phyloP scores from a whole-genome alignment of 192 early-diverging fungal species.

The Powellomyces hirtus region DNA sequence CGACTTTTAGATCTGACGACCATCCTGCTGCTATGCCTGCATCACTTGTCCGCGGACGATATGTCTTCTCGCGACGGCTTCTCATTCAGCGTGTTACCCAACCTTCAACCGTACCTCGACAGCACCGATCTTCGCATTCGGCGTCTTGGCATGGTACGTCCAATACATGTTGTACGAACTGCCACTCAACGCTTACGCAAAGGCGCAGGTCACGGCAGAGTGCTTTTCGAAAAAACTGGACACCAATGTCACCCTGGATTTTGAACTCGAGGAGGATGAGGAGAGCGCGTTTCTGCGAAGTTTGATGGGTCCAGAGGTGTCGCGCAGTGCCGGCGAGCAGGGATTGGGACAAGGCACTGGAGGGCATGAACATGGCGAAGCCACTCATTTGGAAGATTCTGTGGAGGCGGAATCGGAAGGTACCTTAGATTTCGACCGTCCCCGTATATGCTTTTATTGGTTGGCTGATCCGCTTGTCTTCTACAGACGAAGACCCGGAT shows the following conservation, averaged over 20 bases:
- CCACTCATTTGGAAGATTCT: background rate
- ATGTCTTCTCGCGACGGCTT: background rate
- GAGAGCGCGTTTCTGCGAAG: background rate
- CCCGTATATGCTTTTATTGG: too few relatives aligned
- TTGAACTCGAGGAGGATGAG: slow-evolving; percentile 7
- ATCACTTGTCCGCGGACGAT: background rate
- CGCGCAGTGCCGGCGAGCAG: too few relatives aligned
- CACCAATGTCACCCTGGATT: background rate
- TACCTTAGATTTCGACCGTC: too few relatives aligned
- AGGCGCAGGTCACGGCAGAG: slow-evolving; percentile 9
- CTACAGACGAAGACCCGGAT: too few relatives aligned
- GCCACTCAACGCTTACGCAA: background rate
- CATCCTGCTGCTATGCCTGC: slow-evolving; percentile 1
- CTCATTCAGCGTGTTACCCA: background rate
- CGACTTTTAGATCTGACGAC: background rate
- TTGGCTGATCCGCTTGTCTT: too few relatives aligned
- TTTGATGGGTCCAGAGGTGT: too few relatives aligned
- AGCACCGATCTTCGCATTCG: slow-evolving; percentile 3
- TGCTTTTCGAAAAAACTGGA: background rate
- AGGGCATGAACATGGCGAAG: background rate
- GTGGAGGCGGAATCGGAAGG: too few relatives aligned
- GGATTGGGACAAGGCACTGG: too few relatives aligned
- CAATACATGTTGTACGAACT: background rate
- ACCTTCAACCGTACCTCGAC: slow-evolving; percentile 9
- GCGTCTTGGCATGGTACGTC: slow-evolving; percentile 1